A percentile compares a stretch with the other conserved stretches of the same genome.
phyloP scores from a whole-genome alignment of 2,329 filamentous ascomycete species.

The Paraphaeosphaeria sporulosa region DNA sequence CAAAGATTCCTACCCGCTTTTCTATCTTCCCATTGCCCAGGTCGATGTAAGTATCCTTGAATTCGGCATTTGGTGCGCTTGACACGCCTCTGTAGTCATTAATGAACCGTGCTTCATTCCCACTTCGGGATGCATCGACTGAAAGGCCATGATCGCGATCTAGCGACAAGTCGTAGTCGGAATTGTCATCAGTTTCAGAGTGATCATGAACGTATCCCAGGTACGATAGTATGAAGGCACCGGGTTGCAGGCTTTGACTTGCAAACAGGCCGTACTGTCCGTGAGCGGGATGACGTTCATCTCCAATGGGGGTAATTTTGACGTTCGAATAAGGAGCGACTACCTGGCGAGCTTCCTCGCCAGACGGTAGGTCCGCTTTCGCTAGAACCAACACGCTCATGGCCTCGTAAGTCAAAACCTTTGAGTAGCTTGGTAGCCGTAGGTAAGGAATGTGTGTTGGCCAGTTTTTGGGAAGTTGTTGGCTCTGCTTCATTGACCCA shows the following conservation, averaged over 20 bases:
- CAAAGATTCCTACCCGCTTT: constrained; percentile 60
- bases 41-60: constrained; percentile 51
- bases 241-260: constrained; percentile 53
- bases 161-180: constrained; percentile 61
- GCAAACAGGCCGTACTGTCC: constrained; percentile 59
- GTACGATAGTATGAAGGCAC: constrained; percentile 59
- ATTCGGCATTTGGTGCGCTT: constrained; percentile 52
- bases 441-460: constrained; percentile 37
- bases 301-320: constrained; percentile 52
- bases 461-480: constrained; percentile 40
- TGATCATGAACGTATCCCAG: constrained; percentile 58
- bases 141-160: constrained; percentile 58
- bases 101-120: constrained; percentile 61
- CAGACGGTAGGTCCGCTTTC: constrained; percentile 26
- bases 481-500: background rate
- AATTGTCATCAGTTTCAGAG: constrained; percentile 50
- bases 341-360: constrained; percentile 23
- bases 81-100: constrained; percentile 63
- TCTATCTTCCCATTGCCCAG: constrained; percentile 50
- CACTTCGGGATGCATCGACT: constrained; percentile 57
- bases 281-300: constrained; percentile 55
- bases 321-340: constrained; percentile 47
- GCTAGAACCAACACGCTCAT: constrained; percentile 29
- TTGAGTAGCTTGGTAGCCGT: constrained; percentile 41
- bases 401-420: constrained; percentile 34